These are phyloP conservation scores for Candida sanyaensis DNA, from an alignment of 1,139 yeast species.

Conservation along the genomic window DNA sequence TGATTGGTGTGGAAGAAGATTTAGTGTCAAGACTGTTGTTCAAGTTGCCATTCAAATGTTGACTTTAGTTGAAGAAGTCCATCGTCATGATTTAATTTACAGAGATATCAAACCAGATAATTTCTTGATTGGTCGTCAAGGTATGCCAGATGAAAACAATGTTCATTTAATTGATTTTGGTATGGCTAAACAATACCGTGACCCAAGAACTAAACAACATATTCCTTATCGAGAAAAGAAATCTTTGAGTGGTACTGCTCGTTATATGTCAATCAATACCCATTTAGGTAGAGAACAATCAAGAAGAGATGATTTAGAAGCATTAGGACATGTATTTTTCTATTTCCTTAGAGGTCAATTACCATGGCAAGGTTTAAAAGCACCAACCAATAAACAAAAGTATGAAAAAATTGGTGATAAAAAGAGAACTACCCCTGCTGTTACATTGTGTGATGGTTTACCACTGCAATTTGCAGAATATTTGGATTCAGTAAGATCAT, in stretches of 20 bases:
- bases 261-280: constrained; percentile 97
- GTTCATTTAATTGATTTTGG: constrained; percentile 86
- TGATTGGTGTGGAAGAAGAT: constrained; percentile 97
- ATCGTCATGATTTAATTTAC: constrained; percentile 86
- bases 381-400: constrained; percentile 95
- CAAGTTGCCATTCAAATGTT: constrained; percentile 94
- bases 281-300: constrained; percentile 96
- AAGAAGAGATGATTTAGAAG: constrained; percentile 94
- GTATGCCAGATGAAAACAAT: constrained; percentile 47
- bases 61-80: constrained; percentile 80
- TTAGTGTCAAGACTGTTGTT: constrained; percentile 84
- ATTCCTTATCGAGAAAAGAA: constrained; percentile 96
- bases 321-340: constrained; percentile 92
- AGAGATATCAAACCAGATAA: constrained; percentile 97
- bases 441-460: constrained; percentile 76
- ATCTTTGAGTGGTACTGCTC: constrained; percentile 92
- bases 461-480: constrained; percentile 89
- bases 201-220: constrained; percentile 92
- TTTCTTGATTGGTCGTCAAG: constrained; percentile 78
- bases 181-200: constrained; percentile 97
- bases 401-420: constrained; percentile 96
- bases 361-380: constrained; percentile 99
- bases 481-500: constrained; percentile 76
- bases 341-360: constrained; percentile 90
- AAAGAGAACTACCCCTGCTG: constrained; percentile 81